Conservation (phyloP, 345 rosid species). For the Brassica napus region DNA sequence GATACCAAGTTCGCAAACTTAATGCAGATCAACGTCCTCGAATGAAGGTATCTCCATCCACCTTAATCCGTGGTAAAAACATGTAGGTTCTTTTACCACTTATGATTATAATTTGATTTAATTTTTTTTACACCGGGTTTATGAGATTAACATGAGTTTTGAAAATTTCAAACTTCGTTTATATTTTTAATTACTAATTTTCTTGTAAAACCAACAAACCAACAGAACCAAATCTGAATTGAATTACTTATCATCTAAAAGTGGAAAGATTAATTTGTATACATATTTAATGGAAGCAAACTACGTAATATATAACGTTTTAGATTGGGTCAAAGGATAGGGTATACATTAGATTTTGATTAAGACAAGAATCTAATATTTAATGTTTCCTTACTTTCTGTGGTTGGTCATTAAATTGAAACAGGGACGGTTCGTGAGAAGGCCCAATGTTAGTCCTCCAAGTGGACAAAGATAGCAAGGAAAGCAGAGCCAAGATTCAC, state of each 20-base stretch:
- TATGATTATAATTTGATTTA: neutral
- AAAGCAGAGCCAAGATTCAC: conserved; percentile 21
- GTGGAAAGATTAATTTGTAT: neutral
- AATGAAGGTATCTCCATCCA: conserved; percentile 61
- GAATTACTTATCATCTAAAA: neutral
- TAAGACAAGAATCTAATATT: conserved; percentile 33
- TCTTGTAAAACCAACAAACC: neutral
- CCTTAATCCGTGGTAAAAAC: conserved; percentile 13
- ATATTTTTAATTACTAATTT: neutral
- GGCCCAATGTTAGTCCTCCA: conserved; percentile 38
- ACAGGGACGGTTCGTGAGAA: conserved; percentile 46
- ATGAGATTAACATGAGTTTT: neutral
- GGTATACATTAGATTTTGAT: conserved; percentile 16
- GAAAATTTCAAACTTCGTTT: neutral
- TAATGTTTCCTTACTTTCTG: conserved; percentile 26
- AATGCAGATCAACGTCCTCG: conserved; percentile 91
- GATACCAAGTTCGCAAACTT: conserved; percentile 87
- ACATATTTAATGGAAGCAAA: neutral
- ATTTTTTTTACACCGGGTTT: neutral
- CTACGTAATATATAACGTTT: neutral
- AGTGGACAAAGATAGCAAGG: conserved; percentile 35
- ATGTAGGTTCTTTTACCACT: conserved; percentile 16
- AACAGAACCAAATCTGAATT: neutral
- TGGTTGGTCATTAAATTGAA: conserved; percentile 34
- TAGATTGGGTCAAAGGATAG: neutral